Conservation (phyloP, 108 stramenopile genomes). For the Nannochloropsis gaditana region DNA sequence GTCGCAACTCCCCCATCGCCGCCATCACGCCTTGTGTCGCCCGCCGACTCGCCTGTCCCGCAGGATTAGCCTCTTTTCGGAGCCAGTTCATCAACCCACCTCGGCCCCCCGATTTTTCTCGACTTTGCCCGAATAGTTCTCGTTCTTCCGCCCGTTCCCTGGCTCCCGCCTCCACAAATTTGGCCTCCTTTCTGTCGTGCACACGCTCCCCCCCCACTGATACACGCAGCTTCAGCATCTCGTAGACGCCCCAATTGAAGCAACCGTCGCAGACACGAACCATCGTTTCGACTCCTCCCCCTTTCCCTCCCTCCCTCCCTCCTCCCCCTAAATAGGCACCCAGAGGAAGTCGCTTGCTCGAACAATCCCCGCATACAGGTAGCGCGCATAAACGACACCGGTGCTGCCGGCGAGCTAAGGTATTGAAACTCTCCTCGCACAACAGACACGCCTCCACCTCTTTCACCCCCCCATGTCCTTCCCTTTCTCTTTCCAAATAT, state of each 20-base stretch:
- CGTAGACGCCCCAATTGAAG: neutral
- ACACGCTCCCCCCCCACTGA: neutral
- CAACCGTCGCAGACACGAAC: neutral
- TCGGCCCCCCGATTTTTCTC: neutral
- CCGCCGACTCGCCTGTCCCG: neutral
- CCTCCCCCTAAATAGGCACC: neutral
- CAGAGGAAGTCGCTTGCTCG: neutral
- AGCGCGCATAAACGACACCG: neutral
- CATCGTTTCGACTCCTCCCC: neutral
- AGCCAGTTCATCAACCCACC: neutral
- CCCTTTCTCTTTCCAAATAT: too few species aligned
- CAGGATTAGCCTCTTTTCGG: neutral
- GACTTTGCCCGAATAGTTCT: neutral
- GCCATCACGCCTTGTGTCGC: neutral
- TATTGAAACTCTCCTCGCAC: conserved; percentile 6
- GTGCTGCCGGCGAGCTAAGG: neutral
- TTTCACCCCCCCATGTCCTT: neutral
- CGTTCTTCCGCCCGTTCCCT: neutral
- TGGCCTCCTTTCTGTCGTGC: neutral
- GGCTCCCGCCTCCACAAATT: neutral
- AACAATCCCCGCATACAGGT: neutral
- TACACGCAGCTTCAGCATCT: neutral
- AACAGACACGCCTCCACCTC: neutral
- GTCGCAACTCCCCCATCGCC: neutral
- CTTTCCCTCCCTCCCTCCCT: neutral